Conservation (phyloP, 192 early-diverging fungal species). For the Coemansia interrupta region DNA sequence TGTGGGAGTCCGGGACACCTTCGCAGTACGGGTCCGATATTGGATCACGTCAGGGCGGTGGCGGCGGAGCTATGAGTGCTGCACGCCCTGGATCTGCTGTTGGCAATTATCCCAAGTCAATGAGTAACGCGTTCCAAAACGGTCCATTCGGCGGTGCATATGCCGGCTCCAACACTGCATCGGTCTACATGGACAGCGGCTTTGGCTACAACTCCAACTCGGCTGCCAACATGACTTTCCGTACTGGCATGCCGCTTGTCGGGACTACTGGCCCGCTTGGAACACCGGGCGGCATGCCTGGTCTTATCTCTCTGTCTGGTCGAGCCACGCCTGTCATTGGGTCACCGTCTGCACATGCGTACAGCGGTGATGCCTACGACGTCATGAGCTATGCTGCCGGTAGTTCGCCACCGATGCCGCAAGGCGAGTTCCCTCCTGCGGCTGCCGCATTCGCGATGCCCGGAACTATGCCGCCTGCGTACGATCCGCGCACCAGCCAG, state of each 20-base stretch:
- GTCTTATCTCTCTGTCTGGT: conserved; percentile 15
- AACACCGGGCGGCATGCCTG: conserved; percentile 8
- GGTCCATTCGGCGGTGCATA: conserved; percentile 13
- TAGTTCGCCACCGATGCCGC: conserved; percentile 20
- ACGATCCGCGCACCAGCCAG: conserved; percentile 45
- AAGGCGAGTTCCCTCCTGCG: conserved; percentile 14
- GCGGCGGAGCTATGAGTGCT: conserved; percentile 15
- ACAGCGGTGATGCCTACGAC: conserved; percentile 39
- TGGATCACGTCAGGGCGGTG: conserved; percentile 26
- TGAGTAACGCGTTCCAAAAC: conserved; percentile 26
- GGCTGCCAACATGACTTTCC: conserved; percentile 40
- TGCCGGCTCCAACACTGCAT: conserved; percentile 32
- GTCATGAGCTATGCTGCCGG: conserved; percentile 39
- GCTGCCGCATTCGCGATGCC: conserved; percentile 7
- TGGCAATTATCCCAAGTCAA: conserved; percentile 42
- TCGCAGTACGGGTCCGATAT: conserved; percentile 43
- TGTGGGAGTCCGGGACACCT: conserved; percentile 61
- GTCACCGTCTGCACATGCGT: conserved; percentile 29
- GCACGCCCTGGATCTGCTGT: conserved; percentile 44
- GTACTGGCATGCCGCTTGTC: conserved; percentile 16
- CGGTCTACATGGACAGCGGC: conserved; percentile 45
- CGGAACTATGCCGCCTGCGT: conserved; percentile 28
- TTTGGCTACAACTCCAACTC: conserved; percentile 33
- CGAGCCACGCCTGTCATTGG: conserved; percentile 25
- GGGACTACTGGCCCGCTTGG: conserved; percentile 17